Conservation (phyloP, 805 yeast species). For the Cyberlindnera petersonii region DNA sequence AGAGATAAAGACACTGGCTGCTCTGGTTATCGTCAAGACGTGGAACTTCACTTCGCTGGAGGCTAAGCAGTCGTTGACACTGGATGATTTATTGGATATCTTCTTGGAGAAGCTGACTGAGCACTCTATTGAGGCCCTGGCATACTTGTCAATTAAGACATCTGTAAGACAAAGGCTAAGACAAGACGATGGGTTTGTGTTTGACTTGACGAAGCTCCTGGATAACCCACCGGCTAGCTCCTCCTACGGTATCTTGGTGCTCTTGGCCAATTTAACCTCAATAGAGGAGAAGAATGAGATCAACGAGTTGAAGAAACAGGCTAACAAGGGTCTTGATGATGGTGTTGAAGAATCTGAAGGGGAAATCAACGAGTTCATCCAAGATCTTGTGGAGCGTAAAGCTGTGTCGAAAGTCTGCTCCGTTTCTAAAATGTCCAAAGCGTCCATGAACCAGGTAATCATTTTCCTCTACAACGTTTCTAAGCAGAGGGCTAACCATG, state of each 20-base stretch:
- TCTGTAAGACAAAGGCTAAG: constrained; percentile 36
- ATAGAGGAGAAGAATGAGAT: constrained; percentile 27
- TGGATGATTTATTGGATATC: constrained; percentile 33
- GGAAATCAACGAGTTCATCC: constrained; percentile 17
- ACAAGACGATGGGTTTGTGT: constrained; percentile 33
- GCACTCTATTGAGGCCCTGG: constrained; percentile 42
- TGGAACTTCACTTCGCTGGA: constrained; percentile 43
- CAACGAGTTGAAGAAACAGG: constrained; percentile 30
- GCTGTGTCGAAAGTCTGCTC: constrained; percentile 15
- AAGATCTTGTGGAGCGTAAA: constrained; percentile 24
- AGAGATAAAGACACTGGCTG: constrained; percentile 33
- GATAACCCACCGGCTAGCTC: constrained; percentile 15
- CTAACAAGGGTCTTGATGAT: constrained; percentile 28
- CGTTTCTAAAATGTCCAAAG: constrained; percentile 18
- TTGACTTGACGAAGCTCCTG: constrained; percentile 27
- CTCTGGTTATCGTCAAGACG: constrained; percentile 48
- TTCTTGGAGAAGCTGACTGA: constrained; percentile 21
- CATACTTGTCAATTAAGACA: constrained; percentile 44
- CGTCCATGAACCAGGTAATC: constrained; percentile 28
- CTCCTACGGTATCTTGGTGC: constrained; percentile 32
- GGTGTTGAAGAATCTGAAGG: constrained; percentile 18
- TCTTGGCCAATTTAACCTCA: constrained; percentile 32
- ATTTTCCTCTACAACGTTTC: constrained; percentile 32
- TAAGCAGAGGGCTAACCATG: constrained; percentile 19
- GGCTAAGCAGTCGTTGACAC: constrained; percentile 28